A percentile compares a stretch with the other conserved stretches of the same genome.
phyloP scores from a whole-genome alignment of 2,329 filamentous ascomycete genomes.

The Aspergillus sergii region DNA sequence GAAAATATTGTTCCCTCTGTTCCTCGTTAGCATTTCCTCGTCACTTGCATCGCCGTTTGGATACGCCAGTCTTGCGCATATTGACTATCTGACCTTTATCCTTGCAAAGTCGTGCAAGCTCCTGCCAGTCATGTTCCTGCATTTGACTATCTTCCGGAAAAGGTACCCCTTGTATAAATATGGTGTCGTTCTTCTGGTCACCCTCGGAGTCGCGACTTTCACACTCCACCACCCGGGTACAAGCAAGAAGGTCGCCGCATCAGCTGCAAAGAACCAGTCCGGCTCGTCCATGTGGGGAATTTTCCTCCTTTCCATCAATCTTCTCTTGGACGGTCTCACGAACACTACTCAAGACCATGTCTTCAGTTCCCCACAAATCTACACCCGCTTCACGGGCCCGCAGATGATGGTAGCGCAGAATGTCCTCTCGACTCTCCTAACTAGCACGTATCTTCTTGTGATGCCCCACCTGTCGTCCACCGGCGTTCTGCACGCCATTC shows the following conservation, averaged over 20 bases:
- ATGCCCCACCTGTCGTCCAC: constrained; percentile 79
- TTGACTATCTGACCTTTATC: constrained; percentile 98
- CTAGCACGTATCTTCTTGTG: constrained; percentile 72
- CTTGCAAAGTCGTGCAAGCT: constrained; percentile 98
- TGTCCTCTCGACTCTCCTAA: constrained; percentile 78
- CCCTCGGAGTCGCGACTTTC: constrained; percentile 89
- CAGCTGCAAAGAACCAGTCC: constrained; percentile 57
- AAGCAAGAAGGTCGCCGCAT: constrained; percentile 53
- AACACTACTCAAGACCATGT: constrained; percentile 97
- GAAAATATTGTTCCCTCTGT: constrained; percentile 73
- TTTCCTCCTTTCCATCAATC: constrained; percentile 80
- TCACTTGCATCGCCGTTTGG: constrained; percentile 94
- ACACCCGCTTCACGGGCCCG: constrained; percentile 80
- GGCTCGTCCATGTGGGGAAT: constrained; percentile 71
- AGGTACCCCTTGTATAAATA: constrained; percentile 96
- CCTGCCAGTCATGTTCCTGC: constrained; percentile 96
- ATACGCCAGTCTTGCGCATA: constrained; percentile 87
- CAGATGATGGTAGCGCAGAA: constrained; percentile 99
- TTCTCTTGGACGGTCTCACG: constrained; percentile 93
- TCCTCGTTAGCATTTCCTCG: constrained; percentile 83
- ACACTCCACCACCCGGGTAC: constrained; percentile 79
- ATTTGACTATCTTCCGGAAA: constrained; percentile 87
- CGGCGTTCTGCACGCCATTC: constrained; percentile 64
- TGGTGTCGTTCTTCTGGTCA: constrained; percentile 86
- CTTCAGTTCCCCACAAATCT: constrained; percentile 65